Base-by-base conservation (phyloP, 2,329 filamentous ascomycete genomes). In the Phyllosticta citrichinensis region DNA sequence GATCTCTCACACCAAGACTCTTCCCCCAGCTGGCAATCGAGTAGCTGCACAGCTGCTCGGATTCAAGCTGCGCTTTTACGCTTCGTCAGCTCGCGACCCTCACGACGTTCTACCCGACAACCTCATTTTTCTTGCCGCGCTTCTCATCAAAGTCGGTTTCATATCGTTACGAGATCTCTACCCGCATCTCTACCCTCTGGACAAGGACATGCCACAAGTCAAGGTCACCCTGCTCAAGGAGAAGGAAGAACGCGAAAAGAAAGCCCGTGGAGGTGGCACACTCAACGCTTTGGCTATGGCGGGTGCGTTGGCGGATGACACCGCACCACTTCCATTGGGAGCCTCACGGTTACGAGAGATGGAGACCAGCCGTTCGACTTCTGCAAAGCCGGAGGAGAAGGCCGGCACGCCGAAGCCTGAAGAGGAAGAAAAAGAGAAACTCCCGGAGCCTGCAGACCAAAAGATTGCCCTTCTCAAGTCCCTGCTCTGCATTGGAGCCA, bases 51-150 rank as follows among this genome's bases (percentile, higher is more conserved):
- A 97, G 71, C 82, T 99, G 3, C 85, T 99, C 14, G 94, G 94
- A 3, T 99, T 99, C 81, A 99, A 99, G 75, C 82, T 99, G 57
- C 89, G 90, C 14, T 99, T 96, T 73, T 99, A 99, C 70, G 88
- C 90, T 51, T 95, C 91, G 0, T 80, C 86, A 27, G 86, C 88
- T 40, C 84, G 93, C 61, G 85, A 89, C 63, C 82, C 86, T 59
- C 79, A 82, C 1, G 94, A 97, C 68, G 81, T 86, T 2, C 80
- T 97, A 2, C 94, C 94, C 0, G 89, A 94, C 50, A 99, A 99
- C 67, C 80, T 99, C 2, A 90, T 97, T 30, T 96, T 94, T 66
- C 82, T 99, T 19, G 88, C 92, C 0, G 92, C 94, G 1, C 82
- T 97, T 35, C 83, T 99, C 30, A 92, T 99, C 75, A 99, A 99